Percentiles rank a stretch among this genome's conserved stretches.
phyloP scores from a whole-genome alignment of 1,284 basidiomycete species.

The Ceraceosorus bombacis region DNA sequence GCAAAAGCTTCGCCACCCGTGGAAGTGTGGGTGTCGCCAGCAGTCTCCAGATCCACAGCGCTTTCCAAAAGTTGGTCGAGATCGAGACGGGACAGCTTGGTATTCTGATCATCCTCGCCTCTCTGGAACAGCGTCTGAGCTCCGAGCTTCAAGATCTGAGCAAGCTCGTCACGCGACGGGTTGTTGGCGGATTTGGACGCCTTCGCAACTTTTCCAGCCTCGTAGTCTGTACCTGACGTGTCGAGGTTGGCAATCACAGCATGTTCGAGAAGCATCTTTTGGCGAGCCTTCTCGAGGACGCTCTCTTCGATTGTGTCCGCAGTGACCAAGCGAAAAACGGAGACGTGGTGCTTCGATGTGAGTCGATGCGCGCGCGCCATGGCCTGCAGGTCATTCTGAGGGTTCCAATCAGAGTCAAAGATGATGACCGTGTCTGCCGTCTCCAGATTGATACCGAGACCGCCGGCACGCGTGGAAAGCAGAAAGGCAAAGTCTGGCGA shows the following conservation, averaged over 20 bases:
- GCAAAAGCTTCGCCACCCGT: conserved; percentile 95
- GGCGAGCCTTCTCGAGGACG: conserved; percentile 91
- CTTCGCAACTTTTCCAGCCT: conserved; percentile 54
- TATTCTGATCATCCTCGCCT: conserved; percentile 71
- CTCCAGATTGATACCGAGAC: conserved; percentile 53
- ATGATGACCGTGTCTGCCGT: conserved; percentile 98
- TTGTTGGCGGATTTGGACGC: background rate
- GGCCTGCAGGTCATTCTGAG: conserved; percentile 95
- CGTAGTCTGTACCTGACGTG: conserved; percentile 91
- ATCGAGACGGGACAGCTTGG: conserved; percentile 98
- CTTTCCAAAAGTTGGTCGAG: conserved; percentile 94
- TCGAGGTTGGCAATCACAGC: conserved; percentile 99
- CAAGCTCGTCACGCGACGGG: conserved; percentile 70
- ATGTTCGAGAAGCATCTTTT: conserved; percentile 99
- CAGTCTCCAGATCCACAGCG: conserved; percentile 94
- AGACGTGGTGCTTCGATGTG: conserved; percentile 78
- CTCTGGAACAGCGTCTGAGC: conserved; percentile 99
- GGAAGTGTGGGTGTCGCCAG: conserved; percentile 65
- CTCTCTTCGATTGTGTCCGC: conserved; percentile 99
- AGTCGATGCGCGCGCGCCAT: conserved; percentile 77
- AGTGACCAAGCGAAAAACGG: conserved; percentile 91
- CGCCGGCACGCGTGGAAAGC: conserved; percentile 44
- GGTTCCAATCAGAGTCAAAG: conserved; percentile 82
- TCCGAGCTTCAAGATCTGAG: conserved; percentile 97
- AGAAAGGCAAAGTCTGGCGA: conserved; percentile 59